Evolutionary conservation across 2,329 filamentous ascomycete species (phyloP), one percentile per base, ranked within the genome.

Genomic region (Cordyceps militaris): DNA sequence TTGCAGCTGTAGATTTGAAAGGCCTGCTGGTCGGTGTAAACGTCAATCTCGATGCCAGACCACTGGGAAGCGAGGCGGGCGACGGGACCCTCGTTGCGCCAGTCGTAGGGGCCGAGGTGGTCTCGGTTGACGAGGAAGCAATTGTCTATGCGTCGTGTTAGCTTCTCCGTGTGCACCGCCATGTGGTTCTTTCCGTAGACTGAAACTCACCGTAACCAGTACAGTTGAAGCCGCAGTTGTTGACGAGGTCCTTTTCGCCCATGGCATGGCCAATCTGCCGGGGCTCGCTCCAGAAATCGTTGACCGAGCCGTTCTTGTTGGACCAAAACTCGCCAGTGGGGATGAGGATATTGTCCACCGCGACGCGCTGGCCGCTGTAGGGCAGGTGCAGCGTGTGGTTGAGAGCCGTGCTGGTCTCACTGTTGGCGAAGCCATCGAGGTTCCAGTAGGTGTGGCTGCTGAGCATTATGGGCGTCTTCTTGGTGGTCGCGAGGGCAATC

Each of bases 1-100:
- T 83, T 84, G 78, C 92, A 97, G 61, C 83, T 85, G 77, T 96
- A 97, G 65, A 97, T 80, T 74, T 97, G 92, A 73, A 95, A 85
- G 3, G 90, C 91, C 11, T 88, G 84, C 75, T 96, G 91, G 74
- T 96, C 90, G 8, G 86, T 85, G 71, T 80, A 89, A 64, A 97
- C 77, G 59, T 96, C 88, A 58, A 97, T 69, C 68, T 85, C 83
- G 70, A 97, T 96, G 49, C 92, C 92, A 0, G 88, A 91, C 81
- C 84, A 91, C 4, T 81, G 78, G 38, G 86, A 88, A 3, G 83
- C 83, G 28, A 96, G 75, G 8, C 81, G 82, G 0, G 91, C 85
- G 2, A 86, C 79, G 36, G 82, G 86, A 23, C 76, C 74, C 43
- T 76, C 72, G 1, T 71, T 76, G 55, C 79, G 80, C 88, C 87